Percentiles rank a stretch among this genome's conserved stretches.
Evolutionary conservation across 257 asterid genomes (phyloP).

Genomic region (Penstemon davidsonii): DNA sequence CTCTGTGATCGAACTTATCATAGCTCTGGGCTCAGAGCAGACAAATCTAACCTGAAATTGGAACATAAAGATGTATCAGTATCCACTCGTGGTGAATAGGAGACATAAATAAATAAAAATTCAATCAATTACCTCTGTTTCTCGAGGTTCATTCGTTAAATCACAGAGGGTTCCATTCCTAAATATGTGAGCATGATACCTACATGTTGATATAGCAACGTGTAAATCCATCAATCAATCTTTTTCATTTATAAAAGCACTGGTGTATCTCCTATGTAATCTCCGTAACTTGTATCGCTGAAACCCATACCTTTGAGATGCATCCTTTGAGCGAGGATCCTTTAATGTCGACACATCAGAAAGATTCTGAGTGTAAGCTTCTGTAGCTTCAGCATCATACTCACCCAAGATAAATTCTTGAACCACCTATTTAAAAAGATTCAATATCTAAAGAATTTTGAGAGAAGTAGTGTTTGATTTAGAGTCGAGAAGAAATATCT

Average conservation of each 20-base stretch:
- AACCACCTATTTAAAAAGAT: constrained; percentile 50
- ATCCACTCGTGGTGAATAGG: constrained; percentile 14
- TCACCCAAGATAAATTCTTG: constrained; percentile 91
- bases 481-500: constrained; percentile 24
- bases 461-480: background rate
- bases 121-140: constrained; percentile 69
- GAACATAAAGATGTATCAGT: constrained; percentile 22
- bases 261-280: constrained; percentile 1
- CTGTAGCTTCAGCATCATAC: constrained; percentile 82
- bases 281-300: constrained; percentile 16
- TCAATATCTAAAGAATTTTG: background rate
- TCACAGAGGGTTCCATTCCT: constrained; percentile 90
- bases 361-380: constrained; percentile 68
- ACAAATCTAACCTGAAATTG: constrained; percentile 89
- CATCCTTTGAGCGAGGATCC: constrained; percentile 98
- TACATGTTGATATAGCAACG: constrained; percentile 33
- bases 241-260: constrained; percentile 14
- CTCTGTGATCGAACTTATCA: constrained; percentile 93
- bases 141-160: constrained; percentile 86
- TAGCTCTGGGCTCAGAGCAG: constrained; percentile 87
- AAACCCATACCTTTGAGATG: constrained; percentile 81
- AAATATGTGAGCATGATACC: constrained; percentile 90
- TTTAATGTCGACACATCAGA: constrained; percentile 80
- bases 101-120: constrained; percentile 21
- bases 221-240: constrained; percentile 13